These are phyloP conservation scores for Proliferodiscus dingleyae DNA, from an alignment of 2,329 filamentous ascomycete genomes.

Conservation along the genomic window DNA sequence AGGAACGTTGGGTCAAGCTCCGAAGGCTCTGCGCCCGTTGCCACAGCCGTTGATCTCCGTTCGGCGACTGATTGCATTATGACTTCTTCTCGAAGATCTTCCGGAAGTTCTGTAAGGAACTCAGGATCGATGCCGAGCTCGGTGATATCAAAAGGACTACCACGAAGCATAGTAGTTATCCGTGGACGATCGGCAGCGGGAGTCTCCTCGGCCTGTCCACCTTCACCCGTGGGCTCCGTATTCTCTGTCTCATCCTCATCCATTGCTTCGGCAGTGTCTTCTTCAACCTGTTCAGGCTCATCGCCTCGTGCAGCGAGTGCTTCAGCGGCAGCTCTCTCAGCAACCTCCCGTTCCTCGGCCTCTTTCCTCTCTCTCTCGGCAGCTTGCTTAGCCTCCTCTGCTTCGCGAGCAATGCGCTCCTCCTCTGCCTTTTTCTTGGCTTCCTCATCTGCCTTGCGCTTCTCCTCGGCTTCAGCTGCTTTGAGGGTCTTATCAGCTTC, in stretches of 20 bases:
- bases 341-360: slow-evolving; percentile 63
- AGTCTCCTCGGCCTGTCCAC: slow-evolving; percentile 34
- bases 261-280: slow-evolving; percentile 45
- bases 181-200: slow-evolving; percentile 52
- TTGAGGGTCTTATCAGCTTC: slow-evolving; percentile 71
- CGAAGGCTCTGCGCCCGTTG: slow-evolving; percentile 66
- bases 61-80: slow-evolving; percentile 85
- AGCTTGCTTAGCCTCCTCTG: slow-evolving; percentile 67
- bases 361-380: slow-evolving; percentile 63
- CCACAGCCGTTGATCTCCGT: slow-evolving; percentile 71
- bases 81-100: slow-evolving; percentile 93
- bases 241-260: slow-evolving; percentile 65
- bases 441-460: slow-evolving; percentile 54
- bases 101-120: slow-evolving; percentile 93
- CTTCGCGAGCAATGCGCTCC: slow-evolving; percentile 59
- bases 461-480: slow-evolving; percentile 51
- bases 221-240: slow-evolving; percentile 30
- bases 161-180: slow-evolving; percentile 77
- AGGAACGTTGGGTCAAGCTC: slow-evolving; percentile 92
- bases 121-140: slow-evolving; percentile 90
- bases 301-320: slow-evolving; percentile 45
- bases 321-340: slow-evolving; percentile 50
- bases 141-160: slow-evolving; percentile 87
- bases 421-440: slow-evolving; percentile 59
- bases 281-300: slow-evolving; percentile 37